Base-by-base conservation (phyloP, 129 eudicot genomes). In the Arctium lappa region DNA sequence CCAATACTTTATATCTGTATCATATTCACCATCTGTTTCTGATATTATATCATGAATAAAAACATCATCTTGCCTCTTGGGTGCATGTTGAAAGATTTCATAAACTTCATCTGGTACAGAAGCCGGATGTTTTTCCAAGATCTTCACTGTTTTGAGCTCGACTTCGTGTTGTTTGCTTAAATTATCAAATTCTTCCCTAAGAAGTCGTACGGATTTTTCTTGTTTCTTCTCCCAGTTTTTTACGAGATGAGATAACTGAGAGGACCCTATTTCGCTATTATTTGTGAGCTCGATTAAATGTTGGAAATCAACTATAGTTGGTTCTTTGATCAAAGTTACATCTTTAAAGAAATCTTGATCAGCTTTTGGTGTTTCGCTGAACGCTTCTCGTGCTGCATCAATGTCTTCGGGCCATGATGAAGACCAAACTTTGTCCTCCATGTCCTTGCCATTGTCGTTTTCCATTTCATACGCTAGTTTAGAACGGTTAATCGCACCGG, bases 351-450 rank as follows among this genome's bases (percentile, higher is more conserved):
- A 87, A 83, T 90, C 93, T 62, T 86, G 89, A 81, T 92, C 89
- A 31, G 86, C 84, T 50, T 84, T 80, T 62, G 89, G 93, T 38
- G 37, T 91, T 69, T 89, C 81, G 34, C 86, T 89, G 83, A 90
- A 89, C 50, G 73, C 89, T 65, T 89, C 88, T 34, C 93, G 88
- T 0, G 84, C 90, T 88, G 83, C 97, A 56, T 92, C 87, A 39
- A 89, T 89, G 86, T 89, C 92, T 75, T 91, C 91, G 0, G 93
- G 97, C 97, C 97, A 89, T 92, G 89, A 89, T 16, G 91, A 89
- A 79, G 88, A 82, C 56, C 88, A 90, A 87, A 82, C 90, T 66
- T 89, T 89, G 60, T 86, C 68, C 36, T 89, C 93, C 92, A 88
- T 89, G 44, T 90, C 91, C 81, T 85, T 89, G 29, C 76, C 72